phyloP scores from a whole-genome alignment of 2,329 filamentous ascomycete genomes.

The Colletotrichum sp. region DNA sequence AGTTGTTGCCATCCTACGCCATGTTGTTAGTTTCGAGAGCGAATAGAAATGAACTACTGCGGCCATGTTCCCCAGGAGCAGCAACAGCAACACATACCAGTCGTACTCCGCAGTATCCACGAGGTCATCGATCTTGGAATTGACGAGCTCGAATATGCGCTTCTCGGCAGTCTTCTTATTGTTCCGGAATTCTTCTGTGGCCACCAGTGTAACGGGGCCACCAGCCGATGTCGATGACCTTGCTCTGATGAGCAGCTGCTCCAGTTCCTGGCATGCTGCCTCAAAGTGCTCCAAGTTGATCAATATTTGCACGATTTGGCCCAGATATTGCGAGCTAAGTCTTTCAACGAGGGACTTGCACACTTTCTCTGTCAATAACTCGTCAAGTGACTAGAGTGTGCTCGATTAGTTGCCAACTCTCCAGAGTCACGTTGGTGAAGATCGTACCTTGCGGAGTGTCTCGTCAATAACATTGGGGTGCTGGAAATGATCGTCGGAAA shows the following conservation, averaged over 20 bases:
- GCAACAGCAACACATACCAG: conserved; percentile 60
- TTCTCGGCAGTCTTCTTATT: conserved; percentile 98
- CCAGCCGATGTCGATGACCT: conserved; percentile 82
- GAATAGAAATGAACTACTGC: neutral
- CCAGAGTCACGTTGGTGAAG: neutral
- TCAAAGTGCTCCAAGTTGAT: conserved; percentile 99
- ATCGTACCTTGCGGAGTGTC: conserved; percentile 75
- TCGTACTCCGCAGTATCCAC: conserved; percentile 98
- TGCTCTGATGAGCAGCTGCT: conserved; percentile 83
- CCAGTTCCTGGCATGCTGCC: conserved; percentile 87
- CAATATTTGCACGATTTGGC: conserved; percentile 97
- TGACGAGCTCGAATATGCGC: conserved; percentile 97
- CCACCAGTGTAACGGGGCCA: conserved; percentile 78
- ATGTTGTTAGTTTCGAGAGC: neutral
- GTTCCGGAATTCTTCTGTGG: conserved; percentile 84
- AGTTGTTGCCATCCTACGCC: conserved; percentile 56
- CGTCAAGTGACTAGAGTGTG: conserved; percentile 76
- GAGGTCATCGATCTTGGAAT: conserved; percentile 97
- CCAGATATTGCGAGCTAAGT: conserved; percentile 89
- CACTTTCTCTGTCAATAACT: conserved; percentile 91
- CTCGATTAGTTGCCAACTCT: neutral
- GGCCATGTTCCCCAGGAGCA: neutral
- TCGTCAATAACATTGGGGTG: conserved; percentile 90
- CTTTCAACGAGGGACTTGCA: conserved; percentile 89
- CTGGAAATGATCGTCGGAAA: conserved; percentile 94